Conservation (phyloP, 768 basidiomycete species). For the Suillus subalutaceus region DNA sequence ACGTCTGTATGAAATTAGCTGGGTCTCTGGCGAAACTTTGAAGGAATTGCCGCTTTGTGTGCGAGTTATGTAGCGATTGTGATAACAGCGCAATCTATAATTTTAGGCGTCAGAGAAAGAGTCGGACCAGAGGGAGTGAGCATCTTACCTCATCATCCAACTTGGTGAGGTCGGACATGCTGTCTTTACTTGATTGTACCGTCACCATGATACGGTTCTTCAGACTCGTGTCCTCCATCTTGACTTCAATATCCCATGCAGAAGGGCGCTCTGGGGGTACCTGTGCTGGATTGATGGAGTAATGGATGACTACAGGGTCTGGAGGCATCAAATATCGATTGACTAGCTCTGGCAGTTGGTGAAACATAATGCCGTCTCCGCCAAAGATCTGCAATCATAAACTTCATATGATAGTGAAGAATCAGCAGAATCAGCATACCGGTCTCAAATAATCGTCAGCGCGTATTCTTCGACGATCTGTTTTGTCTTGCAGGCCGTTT, state of each 20-base stretch:
- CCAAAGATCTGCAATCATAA: constrained; percentile 60
- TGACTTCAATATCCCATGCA: constrained; percentile 89
- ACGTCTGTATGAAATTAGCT: constrained; percentile 80
- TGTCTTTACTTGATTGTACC: constrained; percentile 70
- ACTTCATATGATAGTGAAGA: not conserved
- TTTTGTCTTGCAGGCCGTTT: constrained; percentile 80
- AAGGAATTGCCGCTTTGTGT: constrained; percentile 86
- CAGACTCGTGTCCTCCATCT: constrained; percentile 75
- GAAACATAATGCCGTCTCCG: constrained; percentile 70
- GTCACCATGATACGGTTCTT: constrained; percentile 80
- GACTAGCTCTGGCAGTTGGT: constrained; percentile 81
- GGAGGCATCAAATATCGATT: constrained; percentile 78
- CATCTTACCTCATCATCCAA: constrained; percentile 85
- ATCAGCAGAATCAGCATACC: constrained; percentile 39
- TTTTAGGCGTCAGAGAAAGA: constrained; percentile 20
- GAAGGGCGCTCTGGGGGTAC: constrained; percentile 69
- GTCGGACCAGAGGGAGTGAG: not conserved
- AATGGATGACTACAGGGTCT: constrained; percentile 81
- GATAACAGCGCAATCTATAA: constrained; percentile 77
- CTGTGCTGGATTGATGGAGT: constrained; percentile 64
- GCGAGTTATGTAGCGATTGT: constrained; percentile 85
- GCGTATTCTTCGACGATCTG: constrained; percentile 69
- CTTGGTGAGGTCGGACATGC: constrained; percentile 62
- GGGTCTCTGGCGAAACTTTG: constrained; percentile 81
- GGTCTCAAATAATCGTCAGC: constrained; percentile 69